Evolutionary conservation across 306 rosid genomes (phyloP), one percentile per base, ranked within the genome.

Genomic region (Begonia masoniana): DNA sequence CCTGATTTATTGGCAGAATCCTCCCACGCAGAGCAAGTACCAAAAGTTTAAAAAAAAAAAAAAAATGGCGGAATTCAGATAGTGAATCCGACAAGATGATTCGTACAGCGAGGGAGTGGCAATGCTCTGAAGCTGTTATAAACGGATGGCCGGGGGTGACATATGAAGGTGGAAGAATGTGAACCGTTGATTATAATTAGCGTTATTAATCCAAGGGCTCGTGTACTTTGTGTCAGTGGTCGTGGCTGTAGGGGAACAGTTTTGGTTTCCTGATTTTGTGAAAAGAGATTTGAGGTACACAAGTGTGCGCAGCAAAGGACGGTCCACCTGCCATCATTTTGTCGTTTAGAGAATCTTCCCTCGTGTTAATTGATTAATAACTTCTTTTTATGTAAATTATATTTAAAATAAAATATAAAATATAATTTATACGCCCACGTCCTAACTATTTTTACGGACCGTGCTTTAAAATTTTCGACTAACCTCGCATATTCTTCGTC

Each of bases 241-340:
- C 26, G 15, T 2, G 58, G 41, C 1, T 49, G 65, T 45, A 62
- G 17, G 12, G 8, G 47, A 72, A 5, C 47, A 23, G 6, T 41
- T 19, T 16, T 13, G 3, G 16, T 19, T 13, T 19, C 12, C 39
- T 43, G 8, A 50, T 1, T 12, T 47, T 47, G 54, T 63, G 21
- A 58, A 50, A 64, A 31, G 45, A 41, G 45, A 41, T 41, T 41
- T 23, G 61, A 52, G n/a, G 70, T 43, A 53, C 42, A 62, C 36
- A 48, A 62, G 47, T 42, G 16, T 26, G 26, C 19, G 56, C 42
- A 23, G 26, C 63, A 51, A 14, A 12, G 43, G 12, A 13, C 43
- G 68, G 58, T 23, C 59, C 60, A 26, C 64, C n/a, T 12, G 31
- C 49, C 39, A 75, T 75, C 54, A 79, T 75, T 67, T 23, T 79